phyloP scores from a whole-genome alignment of 2,329 filamentous ascomycete species.

The Fusarium brevicatenulatum region DNA sequence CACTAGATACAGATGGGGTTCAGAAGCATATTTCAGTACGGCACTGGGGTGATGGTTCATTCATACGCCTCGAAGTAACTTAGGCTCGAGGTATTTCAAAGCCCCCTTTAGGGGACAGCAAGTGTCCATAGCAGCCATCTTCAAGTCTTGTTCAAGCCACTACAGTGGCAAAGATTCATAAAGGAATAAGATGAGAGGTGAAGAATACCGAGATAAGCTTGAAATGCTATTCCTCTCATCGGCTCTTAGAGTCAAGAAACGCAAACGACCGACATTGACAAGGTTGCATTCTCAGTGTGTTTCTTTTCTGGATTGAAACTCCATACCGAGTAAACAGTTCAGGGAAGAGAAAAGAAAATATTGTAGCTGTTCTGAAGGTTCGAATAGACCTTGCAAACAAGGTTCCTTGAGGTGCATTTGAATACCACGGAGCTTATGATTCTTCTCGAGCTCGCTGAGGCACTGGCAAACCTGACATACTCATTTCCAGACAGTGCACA shows the following conservation, averaged over 20 bases:
- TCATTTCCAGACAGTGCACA: background rate
- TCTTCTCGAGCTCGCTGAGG: background rate
- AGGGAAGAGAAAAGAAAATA: background rate
- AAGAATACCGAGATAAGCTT: background rate
- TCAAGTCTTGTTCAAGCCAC: background rate
- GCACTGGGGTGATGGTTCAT: background rate
- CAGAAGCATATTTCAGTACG: background rate
- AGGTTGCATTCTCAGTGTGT: background rate
- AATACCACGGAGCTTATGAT: background rate
- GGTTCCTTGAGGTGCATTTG: background rate
- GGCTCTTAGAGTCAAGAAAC: background rate
- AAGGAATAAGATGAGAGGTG: background rate
- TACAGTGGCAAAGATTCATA: background rate
- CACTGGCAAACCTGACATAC: background rate
- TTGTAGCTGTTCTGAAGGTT: background rate
- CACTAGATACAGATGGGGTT: background rate
- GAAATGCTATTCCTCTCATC: background rate
- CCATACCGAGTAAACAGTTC: background rate
- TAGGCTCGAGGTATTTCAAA: background rate
- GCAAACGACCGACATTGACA: background rate
- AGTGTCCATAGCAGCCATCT: background rate
- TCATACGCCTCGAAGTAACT: background rate
- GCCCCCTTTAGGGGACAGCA: background rate
- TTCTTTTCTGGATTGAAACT: background rate
- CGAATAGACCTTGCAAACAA: background rate